phyloP scores from a whole-genome alignment of 2,329 filamentous ascomycete genomes.

The Trichoderma simmonsii region DNA sequence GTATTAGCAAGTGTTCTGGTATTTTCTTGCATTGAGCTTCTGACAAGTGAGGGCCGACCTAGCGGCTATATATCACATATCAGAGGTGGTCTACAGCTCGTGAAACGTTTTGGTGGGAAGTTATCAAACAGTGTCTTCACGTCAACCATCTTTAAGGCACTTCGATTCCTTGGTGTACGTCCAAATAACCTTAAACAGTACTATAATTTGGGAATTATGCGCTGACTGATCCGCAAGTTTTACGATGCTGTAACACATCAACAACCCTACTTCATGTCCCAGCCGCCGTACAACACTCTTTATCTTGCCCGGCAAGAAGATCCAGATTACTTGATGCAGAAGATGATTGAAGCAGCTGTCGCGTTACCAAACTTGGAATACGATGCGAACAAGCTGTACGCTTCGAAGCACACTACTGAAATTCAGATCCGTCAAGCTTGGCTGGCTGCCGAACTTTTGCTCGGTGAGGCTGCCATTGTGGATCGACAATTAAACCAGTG shows the following conservation, averaged over 20 bases:
- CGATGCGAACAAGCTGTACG: neutral
- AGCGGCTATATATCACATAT: neutral
- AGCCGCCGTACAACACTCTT: neutral
- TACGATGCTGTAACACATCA: neutral
- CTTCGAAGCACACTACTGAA: neutral
- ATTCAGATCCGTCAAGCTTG: neutral
- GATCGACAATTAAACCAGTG: neutral
- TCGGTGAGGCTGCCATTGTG: neutral
- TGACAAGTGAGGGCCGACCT: neutral
- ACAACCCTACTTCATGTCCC: neutral
- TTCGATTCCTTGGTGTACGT: neutral
- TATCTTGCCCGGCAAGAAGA: neutral
- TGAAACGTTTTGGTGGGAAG: neutral
- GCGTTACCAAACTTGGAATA: neutral
- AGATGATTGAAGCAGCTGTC: neutral
- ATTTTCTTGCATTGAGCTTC: neutral
- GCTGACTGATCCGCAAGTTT: neutral
- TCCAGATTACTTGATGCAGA: neutral
- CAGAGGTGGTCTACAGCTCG: neutral
- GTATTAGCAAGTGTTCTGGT: neutral
- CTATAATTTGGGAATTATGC: neutral
- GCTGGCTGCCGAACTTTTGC: neutral
- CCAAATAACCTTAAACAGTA: neutral
- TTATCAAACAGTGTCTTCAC: neutral
- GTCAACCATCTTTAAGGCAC: neutral